A percentile compares a stretch with the other conserved stretches of the same genome.
phyloP scores from a whole-genome alignment of 768 basidiomycete species.

The Pisolithus tinctorius region DNA sequence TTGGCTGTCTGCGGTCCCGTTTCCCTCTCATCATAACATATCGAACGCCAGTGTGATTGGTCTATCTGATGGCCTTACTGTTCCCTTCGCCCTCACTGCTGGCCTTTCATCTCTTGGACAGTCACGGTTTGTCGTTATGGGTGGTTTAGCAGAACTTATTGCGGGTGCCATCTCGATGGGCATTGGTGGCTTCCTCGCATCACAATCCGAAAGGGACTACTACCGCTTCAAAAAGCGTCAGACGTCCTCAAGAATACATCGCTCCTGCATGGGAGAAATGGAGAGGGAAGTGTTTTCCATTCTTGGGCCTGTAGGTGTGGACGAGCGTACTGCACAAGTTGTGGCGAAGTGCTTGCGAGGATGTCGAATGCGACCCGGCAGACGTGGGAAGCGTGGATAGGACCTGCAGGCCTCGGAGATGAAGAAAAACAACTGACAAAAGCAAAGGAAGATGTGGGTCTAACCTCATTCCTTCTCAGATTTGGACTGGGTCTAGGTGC shows the following conservation, averaged over 20 bases:
- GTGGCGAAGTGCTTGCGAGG: conserved; percentile 75
- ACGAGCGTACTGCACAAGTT: conserved; percentile 69
- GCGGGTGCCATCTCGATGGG: conserved; percentile 98
- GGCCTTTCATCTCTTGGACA: conserved; percentile 86
- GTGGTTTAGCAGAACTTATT: conserved; percentile 92
- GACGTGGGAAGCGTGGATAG: conserved; percentile 9
- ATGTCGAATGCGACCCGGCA: conserved; percentile 47
- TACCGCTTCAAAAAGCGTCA: conserved; percentile 73
- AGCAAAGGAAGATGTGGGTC: conserved; percentile 74
- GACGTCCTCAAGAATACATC: conserved; percentile 74
- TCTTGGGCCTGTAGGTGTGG: conserved; percentile 84
- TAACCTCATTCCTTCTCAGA: conserved; percentile 91
- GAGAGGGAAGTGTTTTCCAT: conserved; percentile 90
- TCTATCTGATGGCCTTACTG: conserved; percentile 85
- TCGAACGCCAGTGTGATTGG: conserved; percentile 41
- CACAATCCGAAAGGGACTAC: conserved; percentile 94
- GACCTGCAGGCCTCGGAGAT: conserved; percentile 24
- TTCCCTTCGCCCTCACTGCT: conserved; percentile 87
- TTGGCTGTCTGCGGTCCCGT: too few relatives aligned
- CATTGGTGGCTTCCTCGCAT: conserved; percentile 95
- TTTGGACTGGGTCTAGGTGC: conserved; percentile 86
- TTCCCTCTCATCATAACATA: too few relatives aligned
- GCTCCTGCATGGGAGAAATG: conserved; percentile 91
- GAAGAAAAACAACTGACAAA: conserved; percentile 51
- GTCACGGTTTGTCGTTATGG: conserved; percentile 84